A percentile compares a stretch with the other conserved stretches of the same genome.
Evolutionary conservation across 176 grass and related monocot species (phyloP).

Genomic region (Metroxylon sagu): DNA sequence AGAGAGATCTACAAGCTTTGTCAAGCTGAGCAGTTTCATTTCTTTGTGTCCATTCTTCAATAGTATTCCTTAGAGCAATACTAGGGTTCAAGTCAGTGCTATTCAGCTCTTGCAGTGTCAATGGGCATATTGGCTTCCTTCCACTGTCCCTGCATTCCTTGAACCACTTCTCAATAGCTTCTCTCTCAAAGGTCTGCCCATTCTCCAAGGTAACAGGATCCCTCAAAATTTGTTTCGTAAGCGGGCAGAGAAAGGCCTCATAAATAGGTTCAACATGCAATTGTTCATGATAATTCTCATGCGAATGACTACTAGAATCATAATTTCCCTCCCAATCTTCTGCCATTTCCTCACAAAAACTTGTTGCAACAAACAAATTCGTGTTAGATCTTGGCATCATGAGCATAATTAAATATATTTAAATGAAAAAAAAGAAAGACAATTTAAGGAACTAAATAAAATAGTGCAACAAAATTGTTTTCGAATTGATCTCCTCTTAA

Average conservation of each 20-base stretch:
- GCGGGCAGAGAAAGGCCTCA: conserved; percentile 35
- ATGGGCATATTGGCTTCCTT: conserved; percentile 20
- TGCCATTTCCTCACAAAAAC: too few relatives aligned
- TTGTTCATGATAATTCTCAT: too few relatives aligned
- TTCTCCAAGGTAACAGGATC: conserved; percentile 40
- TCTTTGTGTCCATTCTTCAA: conserved; percentile 33
- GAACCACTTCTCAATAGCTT: conserved; percentile 35
- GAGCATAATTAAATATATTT: too few relatives aligned
- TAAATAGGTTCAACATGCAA: too few relatives aligned
- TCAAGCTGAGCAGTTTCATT: conserved; percentile 17
- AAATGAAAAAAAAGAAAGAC: too few relatives aligned
- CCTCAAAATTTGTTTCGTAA: conserved; percentile 36
- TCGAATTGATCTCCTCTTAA: too few relatives aligned
- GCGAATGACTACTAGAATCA: too few relatives aligned
- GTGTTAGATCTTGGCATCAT: too few relatives aligned
- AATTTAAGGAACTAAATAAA: too few relatives aligned
- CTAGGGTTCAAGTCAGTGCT: conserved; percentile 25
- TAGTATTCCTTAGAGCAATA: conserved; percentile 16
- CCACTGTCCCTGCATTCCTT: conserved; percentile 11
- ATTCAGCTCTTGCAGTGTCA: conserved; percentile 17
- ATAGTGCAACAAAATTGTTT: too few relatives aligned
- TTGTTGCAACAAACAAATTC: too few relatives aligned
- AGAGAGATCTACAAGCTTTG: conserved; percentile 21
- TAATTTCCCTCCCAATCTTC: too few relatives aligned
- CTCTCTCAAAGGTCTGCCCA: conserved; percentile 32